Conservation (phyloP, 257 asterid genomes). For the Salvia hispanica region DNA sequence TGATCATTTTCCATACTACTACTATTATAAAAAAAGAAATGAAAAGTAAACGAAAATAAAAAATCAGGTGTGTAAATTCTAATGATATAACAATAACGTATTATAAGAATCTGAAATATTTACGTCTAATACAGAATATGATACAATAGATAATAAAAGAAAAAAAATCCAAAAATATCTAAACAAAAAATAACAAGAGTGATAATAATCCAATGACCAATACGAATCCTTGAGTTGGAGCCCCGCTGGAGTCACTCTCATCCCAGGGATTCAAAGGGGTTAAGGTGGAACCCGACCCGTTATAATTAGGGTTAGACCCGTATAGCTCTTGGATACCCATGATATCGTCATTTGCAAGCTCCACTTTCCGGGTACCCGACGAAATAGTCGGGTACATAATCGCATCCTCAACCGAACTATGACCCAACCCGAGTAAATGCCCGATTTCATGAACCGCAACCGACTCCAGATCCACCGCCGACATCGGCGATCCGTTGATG, state of each 20-base stretch:
- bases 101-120: slow-evolving; percentile 20
- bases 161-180: slow-evolving; percentile 9
- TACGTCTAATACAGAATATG: slow-evolving; percentile 15
- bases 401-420: slow-evolving; percentile 71
- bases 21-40: background rate
- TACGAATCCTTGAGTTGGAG: slow-evolving; percentile 4
- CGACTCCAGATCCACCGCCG: slow-evolving; percentile 83
- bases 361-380: slow-evolving; percentile 66
- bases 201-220: slow-evolving; percentile 34
- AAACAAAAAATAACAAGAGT: slow-evolving; percentile 15
- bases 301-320: slow-evolving; percentile 74
- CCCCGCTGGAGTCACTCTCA: slow-evolving; percentile 46
- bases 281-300: slow-evolving; percentile 43
- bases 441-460: slow-evolving; percentile 96
- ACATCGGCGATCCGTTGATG: slow-evolving; percentile 33
- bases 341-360: slow-evolving; percentile 59
- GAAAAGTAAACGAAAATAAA: background rate
- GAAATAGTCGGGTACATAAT: slow-evolving; percentile 79
- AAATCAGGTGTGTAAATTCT: no score
- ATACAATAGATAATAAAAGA: background rate
- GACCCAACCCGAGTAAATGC: slow-evolving; percentile 88
- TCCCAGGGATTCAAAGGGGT: slow-evolving; percentile 42
- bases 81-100: background rate
- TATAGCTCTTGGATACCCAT: slow-evolving; percentile 65
- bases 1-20: no score